phyloP scores from a whole-genome alignment of 2,329 filamentous ascomycete species.

The Pseudogymnoascus sp. region DNA sequence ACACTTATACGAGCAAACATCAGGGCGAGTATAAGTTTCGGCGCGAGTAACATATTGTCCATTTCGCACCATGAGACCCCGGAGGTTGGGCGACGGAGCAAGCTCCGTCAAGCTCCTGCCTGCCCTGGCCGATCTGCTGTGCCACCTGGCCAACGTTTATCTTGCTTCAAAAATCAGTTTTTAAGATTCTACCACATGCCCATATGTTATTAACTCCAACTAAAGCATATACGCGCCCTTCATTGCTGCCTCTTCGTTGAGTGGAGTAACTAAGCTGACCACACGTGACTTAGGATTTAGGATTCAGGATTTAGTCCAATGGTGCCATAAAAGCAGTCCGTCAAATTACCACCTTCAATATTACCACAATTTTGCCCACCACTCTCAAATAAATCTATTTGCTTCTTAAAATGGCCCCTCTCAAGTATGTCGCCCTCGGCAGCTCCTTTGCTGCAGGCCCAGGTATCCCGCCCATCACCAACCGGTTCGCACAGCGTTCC shows the following conservation, averaged over 20 bases:
- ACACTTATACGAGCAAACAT: not conserved
- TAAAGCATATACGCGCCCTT: not conserved
- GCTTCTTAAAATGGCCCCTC: not conserved
- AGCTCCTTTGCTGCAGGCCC: constrained; percentile 17
- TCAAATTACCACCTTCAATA: not conserved
- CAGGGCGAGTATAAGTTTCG: not conserved
- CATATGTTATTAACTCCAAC: not conserved
- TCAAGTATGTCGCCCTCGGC: not conserved
- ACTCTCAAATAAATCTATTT: not conserved
- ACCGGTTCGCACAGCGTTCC: constrained; percentile 28
- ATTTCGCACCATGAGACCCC: not conserved
- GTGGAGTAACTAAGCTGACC: not conserved
- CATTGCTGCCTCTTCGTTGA: not conserved
- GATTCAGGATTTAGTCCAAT: not conserved
- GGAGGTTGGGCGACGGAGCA: not conserved
- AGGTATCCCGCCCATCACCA: constrained; percentile 28
- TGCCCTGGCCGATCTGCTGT: not conserved
- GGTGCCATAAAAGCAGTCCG: not conserved
- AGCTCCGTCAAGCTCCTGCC: not conserved
- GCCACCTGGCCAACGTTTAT: not conserved
- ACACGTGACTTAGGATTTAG: not conserved
- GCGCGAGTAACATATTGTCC: not conserved
- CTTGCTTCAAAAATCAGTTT: not conserved
- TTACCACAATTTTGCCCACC: not conserved
- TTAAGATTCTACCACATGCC: not conserved